phyloP scores from a whole-genome alignment of 148 eudicot species.

The Rhododendron mucronatum region DNA sequence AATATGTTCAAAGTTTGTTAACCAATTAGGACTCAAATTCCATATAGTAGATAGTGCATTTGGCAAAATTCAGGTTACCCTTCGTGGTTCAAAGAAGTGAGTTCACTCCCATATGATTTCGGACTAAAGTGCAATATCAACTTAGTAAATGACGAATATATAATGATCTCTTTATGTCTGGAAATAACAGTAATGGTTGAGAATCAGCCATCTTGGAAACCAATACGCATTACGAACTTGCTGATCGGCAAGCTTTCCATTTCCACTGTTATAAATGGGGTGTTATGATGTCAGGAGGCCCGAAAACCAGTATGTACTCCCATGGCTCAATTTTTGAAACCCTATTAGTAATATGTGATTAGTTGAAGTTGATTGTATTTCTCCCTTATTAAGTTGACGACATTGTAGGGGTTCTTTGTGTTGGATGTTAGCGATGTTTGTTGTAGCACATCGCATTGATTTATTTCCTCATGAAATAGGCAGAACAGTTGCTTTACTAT shows the following conservation, averaged over 20 bases:
- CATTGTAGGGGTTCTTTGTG: neutral
- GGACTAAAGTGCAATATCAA: neutral
- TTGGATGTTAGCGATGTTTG: neutral
- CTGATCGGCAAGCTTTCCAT: neutral
- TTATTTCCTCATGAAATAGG: neutral
- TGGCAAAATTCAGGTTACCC: neutral
- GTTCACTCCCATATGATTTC: neutral
- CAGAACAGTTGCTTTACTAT: neutral
- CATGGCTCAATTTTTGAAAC: neutral
- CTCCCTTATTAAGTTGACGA: neutral
- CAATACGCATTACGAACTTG: neutral
- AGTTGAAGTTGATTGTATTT: slow-evolving; percentile 3
- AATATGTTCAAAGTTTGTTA: neutral
- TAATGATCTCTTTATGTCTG: neutral
- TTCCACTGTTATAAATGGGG: neutral
- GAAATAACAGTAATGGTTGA: neutral
- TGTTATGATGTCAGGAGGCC: neutral
- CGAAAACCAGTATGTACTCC: neutral
- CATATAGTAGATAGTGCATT: neutral
- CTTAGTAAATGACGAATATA: neutral
- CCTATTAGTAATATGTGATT: neutral
- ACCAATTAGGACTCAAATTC: neutral
- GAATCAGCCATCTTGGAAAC: neutral
- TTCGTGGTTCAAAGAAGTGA: neutral
- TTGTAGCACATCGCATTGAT: neutral